Evolutionary conservation across 2,329 filamentous ascomycete genomes (phyloP), one percentile per base, ranked within the genome.

Genomic region (Aspergillus sp.): DNA sequence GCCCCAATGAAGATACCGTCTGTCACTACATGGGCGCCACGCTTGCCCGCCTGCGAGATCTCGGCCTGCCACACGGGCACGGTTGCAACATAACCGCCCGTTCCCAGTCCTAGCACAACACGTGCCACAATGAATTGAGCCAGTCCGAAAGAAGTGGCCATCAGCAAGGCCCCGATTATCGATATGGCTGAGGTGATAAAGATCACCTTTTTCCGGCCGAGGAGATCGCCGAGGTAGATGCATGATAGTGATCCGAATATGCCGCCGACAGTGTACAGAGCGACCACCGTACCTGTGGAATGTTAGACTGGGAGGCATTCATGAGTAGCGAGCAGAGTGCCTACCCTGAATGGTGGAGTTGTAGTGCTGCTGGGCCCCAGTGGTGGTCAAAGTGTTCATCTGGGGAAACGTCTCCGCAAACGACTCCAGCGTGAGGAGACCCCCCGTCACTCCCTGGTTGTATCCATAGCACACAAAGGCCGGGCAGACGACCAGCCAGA

Each of bases 351-450:
- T 71, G 7, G 76, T 80, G 6, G 79, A 79, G 62, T 81, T 80
- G 60, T 77, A 67, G 3, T 73, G 61, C 28, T 64, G 58, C 49
- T 67, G 45, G 12, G 48, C 71, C 8, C 79, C 80, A 6, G 63
- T 72, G 5, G 78, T 74, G 64, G 79, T 72, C 57, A 79, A 61
- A 0, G 81, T 83, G 69, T 84, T 75, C 67, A 83, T 82, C 59
- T 78, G 67, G 1, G 82, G 82, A 63, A 85, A 84, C 32, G 76
- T 76, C 39, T 75, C 68, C 3, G 84, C 76, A 68, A 90, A 91
- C 12, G 81, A 80, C 57, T 82, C 76, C 68, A 92, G 83, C 1
- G 89, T 91, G 51, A 93, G 77, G 30, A 84, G 68, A 15, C 82
- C 81, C n/a, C 81, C 81, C 13, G 79, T 74, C 41, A 79, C 79